phyloP scores from a whole-genome alignment of 177 flowering plant genomes.

The Vitis hybrid region DNA sequence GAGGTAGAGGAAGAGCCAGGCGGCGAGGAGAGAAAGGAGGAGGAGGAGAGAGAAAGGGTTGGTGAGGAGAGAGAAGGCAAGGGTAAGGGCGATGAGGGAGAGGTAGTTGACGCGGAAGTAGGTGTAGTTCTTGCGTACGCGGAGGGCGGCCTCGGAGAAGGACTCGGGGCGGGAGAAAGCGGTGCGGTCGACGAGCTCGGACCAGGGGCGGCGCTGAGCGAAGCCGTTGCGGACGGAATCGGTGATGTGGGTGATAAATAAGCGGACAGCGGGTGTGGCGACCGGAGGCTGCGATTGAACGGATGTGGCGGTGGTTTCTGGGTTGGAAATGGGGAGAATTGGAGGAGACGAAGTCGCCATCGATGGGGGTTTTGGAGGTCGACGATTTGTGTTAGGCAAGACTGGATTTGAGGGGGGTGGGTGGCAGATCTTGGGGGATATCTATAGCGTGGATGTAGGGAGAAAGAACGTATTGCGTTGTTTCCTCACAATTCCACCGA shows the following conservation, averaged over 20 bases:
- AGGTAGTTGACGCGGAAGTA: slow-evolving; percentile 87
- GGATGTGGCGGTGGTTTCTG: slow-evolving; percentile 26
- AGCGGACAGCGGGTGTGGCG: slow-evolving; percentile 70
- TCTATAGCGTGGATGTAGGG: slow-evolving; percentile 1
- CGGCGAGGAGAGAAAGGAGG: slow-evolving; percentile 62
- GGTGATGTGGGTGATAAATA: slow-evolving; percentile 54
- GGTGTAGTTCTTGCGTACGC: slow-evolving; percentile 80
- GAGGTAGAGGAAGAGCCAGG: slow-evolving; percentile 86
- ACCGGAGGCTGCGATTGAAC: slow-evolving; percentile 35
- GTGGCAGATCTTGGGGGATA: not conserved
- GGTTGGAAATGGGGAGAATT: slow-evolving; percentile 47
- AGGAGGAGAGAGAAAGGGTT: slow-evolving; percentile 75
- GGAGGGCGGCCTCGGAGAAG: slow-evolving; percentile 70
- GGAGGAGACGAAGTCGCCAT: slow-evolving; percentile 59
- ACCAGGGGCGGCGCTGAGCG: slow-evolving; percentile 86
- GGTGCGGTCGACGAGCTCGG: slow-evolving; percentile 75
- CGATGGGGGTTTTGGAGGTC: not conserved
- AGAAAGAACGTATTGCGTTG: not conserved
- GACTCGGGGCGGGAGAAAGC: slow-evolving; percentile 73
- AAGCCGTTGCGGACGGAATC: slow-evolving; percentile 52
- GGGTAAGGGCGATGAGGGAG: slow-evolving; percentile 41
- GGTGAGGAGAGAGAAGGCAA: slow-evolving; percentile 71
- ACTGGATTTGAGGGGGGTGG: not conserved
- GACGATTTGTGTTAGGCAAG: not conserved
- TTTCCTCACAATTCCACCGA: too few relatives aligned